phyloP scores from a whole-genome alignment of 108 stramenopile species.

The Hondaea fermentalgiana region DNA sequence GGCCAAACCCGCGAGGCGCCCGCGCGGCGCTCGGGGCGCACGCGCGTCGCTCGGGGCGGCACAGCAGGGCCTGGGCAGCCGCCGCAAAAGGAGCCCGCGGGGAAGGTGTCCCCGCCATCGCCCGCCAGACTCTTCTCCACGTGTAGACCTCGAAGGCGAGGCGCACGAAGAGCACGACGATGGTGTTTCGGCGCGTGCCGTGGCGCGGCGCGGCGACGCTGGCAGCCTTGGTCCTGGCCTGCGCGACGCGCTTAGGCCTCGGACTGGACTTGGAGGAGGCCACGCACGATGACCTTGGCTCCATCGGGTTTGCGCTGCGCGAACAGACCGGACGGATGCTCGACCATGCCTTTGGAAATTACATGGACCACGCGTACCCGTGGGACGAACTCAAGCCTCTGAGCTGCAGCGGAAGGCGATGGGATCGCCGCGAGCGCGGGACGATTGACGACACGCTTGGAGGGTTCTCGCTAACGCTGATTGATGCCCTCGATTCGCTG shows the following conservation, averaged over 20 bases:
- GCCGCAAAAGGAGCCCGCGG: too few relatives aligned
- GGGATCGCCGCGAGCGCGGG: constrained; percentile 30
- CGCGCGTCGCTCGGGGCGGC: not conserved
- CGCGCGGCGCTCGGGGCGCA: not conserved
- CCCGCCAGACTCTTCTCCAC: too few relatives aligned
- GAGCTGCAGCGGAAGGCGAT: constrained; percentile 34
- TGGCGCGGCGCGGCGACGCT: too few relatives aligned
- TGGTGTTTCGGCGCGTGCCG: too few relatives aligned
- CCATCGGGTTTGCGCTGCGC: not conserved
- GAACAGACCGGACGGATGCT: constrained; percentile 23
- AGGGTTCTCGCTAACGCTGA: constrained; percentile 41
- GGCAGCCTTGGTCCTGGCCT: too few relatives aligned
- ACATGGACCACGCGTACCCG: constrained; percentile 42
- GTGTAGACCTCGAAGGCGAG: too few relatives aligned
- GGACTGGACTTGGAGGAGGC: too few relatives aligned
- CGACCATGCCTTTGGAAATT: constrained; percentile 31
- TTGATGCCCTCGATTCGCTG: constrained; percentile 45
- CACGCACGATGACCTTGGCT: not conserved
- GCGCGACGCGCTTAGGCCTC: too few relatives aligned
- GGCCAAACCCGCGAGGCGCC: not conserved
- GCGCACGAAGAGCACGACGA: too few relatives aligned
- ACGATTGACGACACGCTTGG: constrained; percentile 45
- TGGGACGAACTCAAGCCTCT: constrained; percentile 45
- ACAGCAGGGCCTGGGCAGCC: too few relatives aligned
- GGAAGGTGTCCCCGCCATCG: too few relatives aligned